These are phyloP conservation scores for Colletotrichum tamarilloi DNA, from an alignment of 2,329 filamentous ascomycete genomes.

Conservation along the genomic window DNA sequence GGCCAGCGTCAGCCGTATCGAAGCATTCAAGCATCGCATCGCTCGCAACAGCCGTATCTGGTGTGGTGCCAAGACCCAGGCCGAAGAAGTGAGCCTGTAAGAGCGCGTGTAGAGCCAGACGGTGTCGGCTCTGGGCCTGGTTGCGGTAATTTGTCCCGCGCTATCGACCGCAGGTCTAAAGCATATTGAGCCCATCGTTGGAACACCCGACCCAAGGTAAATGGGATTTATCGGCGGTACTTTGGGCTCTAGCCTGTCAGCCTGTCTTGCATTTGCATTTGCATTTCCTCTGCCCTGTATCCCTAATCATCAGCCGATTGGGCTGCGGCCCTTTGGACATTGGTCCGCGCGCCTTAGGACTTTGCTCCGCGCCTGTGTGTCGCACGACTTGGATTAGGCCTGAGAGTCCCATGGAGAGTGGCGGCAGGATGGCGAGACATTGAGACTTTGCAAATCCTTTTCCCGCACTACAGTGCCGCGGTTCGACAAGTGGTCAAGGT, in stretches of 20 bases:
- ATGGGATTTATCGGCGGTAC: constrained; percentile 10
- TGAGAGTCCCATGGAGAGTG: background rate
- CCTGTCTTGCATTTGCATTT: constrained; percentile 9
- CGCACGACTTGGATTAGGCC: constrained; percentile 27
- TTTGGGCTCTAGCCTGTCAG: constrained; percentile 4
- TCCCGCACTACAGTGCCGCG: background rate
- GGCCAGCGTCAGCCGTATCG: constrained; percentile 4
- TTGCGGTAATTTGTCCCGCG: constrained; percentile 36
- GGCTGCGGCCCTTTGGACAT: constrained; percentile 3
- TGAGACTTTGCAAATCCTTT: background rate
- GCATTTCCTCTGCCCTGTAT: constrained; percentile 4
- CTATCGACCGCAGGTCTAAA: constrained; percentile 30
- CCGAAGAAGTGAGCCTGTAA: constrained; percentile 7
- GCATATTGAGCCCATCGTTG: constrained; percentile 12
- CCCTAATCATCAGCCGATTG: constrained; percentile 6
- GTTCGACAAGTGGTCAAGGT: background rate
- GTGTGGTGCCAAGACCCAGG: constrained; percentile 28
- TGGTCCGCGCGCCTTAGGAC: constrained; percentile 10
- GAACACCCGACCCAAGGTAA: constrained; percentile 1
- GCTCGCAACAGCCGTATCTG: constrained; percentile 21
- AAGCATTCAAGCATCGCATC: constrained; percentile 11
- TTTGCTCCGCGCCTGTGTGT: constrained; percentile 21
- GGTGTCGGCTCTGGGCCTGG: constrained; percentile 29
- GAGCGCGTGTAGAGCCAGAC: constrained; percentile 23
- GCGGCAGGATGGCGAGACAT: background rate